A percentile compares a stretch with the other conserved stretches of the same genome.
Conservation (phyloP, 768 basidiomycete species). For the Favolaschia claudopus region DNA sequence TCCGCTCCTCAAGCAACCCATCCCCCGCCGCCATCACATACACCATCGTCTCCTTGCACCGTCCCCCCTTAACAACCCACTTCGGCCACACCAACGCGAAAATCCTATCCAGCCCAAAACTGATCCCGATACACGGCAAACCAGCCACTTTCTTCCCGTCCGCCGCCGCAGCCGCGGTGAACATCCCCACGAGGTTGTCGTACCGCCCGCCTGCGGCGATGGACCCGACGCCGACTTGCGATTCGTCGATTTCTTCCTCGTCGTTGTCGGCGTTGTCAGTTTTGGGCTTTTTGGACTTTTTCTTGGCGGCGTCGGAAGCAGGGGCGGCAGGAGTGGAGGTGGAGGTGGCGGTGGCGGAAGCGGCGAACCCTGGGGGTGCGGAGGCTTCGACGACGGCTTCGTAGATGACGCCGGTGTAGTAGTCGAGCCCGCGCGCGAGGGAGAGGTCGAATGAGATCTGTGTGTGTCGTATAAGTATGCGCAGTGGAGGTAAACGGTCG, state of each 20-base stretch:
- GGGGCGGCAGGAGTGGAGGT: constrained; percentile 38
- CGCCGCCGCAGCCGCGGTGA: constrained; percentile 81
- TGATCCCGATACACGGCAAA: constrained; percentile 91
- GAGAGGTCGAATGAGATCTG: constrained; percentile 97
- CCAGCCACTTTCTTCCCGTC: constrained; percentile 69
- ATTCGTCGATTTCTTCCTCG: constrained; percentile 86
- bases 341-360: constrained; percentile 48
- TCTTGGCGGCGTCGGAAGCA: no score
- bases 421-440: constrained; percentile 96
- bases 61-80: constrained; percentile 79
- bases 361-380: constrained; percentile 86
- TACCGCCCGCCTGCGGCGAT: constrained; percentile 99
- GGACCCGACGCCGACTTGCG: constrained; percentile 94
- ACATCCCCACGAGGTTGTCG: constrained; percentile 93
- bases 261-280: constrained; percentile 46
- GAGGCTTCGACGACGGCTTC: constrained; percentile 95
- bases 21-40: constrained; percentile 94
- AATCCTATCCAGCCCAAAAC: constrained; percentile 92
- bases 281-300: constrained; percentile 55
- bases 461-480: neutral
- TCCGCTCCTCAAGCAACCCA: constrained; percentile 85
- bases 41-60: constrained; percentile 91
- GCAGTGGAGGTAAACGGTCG: neutral
- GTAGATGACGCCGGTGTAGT: constrained; percentile 99
- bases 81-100: constrained; percentile 91